A percentile compares a stretch with the other conserved stretches of the same genome.
phyloP scores from a whole-genome alignment of 495 filamentous ascomycete genomes.

The Aspergillus incahuasiensis region DNA sequence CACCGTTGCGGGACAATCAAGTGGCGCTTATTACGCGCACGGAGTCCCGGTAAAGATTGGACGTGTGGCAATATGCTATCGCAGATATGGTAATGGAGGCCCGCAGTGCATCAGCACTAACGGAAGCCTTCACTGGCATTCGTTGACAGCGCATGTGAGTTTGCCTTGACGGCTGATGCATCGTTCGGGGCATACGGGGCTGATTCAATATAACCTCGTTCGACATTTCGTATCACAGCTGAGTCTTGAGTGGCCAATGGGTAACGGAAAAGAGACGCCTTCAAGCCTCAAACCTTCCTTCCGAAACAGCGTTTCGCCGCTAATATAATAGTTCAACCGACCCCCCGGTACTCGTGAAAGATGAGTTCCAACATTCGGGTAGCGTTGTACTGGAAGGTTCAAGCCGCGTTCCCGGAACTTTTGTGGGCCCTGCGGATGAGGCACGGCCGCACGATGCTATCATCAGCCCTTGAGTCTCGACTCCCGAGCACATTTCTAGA shows the following conservation, averaged over 20 bases:
- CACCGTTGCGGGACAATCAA: not conserved
- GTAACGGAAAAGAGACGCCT: not conserved
- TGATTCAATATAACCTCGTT: not conserved
- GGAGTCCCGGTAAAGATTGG: not conserved
- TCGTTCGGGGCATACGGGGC: conserved; percentile 11
- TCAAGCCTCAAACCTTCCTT: not conserved
- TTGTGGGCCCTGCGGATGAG: not conserved
- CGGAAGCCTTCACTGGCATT: conserved; percentile 6
- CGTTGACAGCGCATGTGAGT: conserved; percentile 17
- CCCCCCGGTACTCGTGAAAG: not conserved
- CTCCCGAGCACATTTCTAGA: not conserved
- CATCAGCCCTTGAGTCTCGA: too few species aligned
- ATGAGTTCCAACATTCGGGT: not conserved
- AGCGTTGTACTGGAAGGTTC: not conserved
- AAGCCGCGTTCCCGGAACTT: not conserved
- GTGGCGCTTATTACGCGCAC: not conserved
- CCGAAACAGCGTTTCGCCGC: not conserved
- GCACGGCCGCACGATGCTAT: not conserved
- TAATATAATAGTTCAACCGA: not conserved
- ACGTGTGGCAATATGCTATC: conserved; percentile 8
- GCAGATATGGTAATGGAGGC: not conserved
- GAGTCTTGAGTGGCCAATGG: not conserved
- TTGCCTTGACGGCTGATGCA: conserved; percentile 24
- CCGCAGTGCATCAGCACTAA: conserved; percentile 18
- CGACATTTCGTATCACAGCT: not conserved